These are phyloP conservation scores for Lepidium campestre DNA, from an alignment of 441 rosid species.

Conservation along the genomic window DNA sequence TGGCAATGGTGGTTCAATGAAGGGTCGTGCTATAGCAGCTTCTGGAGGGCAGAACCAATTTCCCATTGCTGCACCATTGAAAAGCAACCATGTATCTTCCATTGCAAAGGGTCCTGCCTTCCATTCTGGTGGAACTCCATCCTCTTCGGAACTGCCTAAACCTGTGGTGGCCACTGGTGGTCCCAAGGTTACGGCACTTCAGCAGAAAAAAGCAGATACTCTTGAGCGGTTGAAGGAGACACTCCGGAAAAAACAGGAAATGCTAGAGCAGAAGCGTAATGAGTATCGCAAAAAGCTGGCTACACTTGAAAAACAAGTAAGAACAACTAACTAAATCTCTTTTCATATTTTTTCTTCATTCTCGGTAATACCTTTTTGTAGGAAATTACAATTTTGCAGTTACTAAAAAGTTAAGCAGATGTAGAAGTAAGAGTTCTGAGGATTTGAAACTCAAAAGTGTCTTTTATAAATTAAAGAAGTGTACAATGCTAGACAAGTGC, in stretches of 20 bases:
- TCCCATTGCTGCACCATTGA: slow-evolving; percentile 42
- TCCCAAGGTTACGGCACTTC: slow-evolving; percentile 52
- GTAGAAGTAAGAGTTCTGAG: background rate
- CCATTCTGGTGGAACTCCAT: slow-evolving; percentile 35
- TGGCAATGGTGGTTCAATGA: slow-evolving; percentile 33
- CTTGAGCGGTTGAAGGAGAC: slow-evolving; percentile 86
- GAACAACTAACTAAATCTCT: background rate
- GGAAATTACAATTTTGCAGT: background rate
- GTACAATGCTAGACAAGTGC: slow-evolving; percentile 5
- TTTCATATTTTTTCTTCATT: background rate
- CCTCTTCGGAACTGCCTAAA: slow-evolving; percentile 48
- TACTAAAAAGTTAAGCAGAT: slow-evolving; percentile 2
- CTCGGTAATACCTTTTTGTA: background rate
- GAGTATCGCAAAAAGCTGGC: slow-evolving; percentile 74
- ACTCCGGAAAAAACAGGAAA: slow-evolving; percentile 83
- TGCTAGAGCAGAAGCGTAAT: slow-evolving; percentile 82
- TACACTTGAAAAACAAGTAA: slow-evolving; percentile 75
- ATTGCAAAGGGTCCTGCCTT: slow-evolving; percentile 35
- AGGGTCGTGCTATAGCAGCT: slow-evolving; percentile 39
- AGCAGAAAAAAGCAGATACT: slow-evolving; percentile 72
- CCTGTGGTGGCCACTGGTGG: slow-evolving; percentile 36
- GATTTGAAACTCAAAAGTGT: background rate
- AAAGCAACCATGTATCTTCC: slow-evolving; percentile 43
- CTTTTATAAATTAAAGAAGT: background rate
- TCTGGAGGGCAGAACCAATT: slow-evolving; percentile 37